phyloP scores from a whole-genome alignment of 371 early-diverging fungal species.

The Capillidium rhysosporum region DNA sequence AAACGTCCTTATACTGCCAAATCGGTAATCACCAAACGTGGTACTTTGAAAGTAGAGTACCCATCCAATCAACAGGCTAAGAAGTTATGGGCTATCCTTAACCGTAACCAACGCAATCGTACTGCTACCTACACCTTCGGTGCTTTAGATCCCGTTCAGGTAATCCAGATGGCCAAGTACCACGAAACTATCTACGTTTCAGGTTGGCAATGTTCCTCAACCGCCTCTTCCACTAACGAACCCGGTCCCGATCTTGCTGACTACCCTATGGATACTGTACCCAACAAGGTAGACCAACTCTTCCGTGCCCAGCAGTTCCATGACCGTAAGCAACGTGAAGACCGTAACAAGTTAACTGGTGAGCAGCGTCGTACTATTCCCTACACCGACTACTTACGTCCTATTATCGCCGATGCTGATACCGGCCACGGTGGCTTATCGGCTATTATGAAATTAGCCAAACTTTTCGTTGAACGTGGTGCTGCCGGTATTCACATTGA shows the following conservation, averaged over 20 bases:
- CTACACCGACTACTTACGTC: slow-evolving; percentile 77
- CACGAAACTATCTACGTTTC: slow-evolving; percentile 95
- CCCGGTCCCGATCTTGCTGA: slow-evolving; percentile 98
- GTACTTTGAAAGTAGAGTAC: slow-evolving; percentile 49
- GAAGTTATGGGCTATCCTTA: slow-evolving; percentile 77
- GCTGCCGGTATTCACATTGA: slow-evolving; percentile 86
- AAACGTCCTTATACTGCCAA: slow-evolving; percentile 86
- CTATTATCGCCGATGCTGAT: slow-evolving; percentile 96
- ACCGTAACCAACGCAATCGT: slow-evolving; percentile 48
- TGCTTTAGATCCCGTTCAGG: slow-evolving; percentile 83
- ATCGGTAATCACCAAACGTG: slow-evolving; percentile 77
- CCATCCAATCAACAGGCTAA: slow-evolving; percentile 76
- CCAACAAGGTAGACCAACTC: slow-evolving; percentile 96
- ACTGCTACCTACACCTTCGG: slow-evolving; percentile 89
- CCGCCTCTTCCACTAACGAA: slow-evolving; percentile 91
- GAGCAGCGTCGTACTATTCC: slow-evolving; percentile 49
- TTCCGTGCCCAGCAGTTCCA: slow-evolving; percentile 96
- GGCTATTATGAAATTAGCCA: slow-evolving; percentile 78
- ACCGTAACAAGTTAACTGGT: slow-evolving; percentile 44
- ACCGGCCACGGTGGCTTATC: slow-evolving; percentile 93
- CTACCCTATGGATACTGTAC: slow-evolving; percentile 97
- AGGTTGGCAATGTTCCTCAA: slow-evolving; percentile 96
- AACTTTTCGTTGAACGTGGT: slow-evolving; percentile 86
- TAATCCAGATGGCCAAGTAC: slow-evolving; percentile 93
- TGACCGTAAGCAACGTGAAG: slow-evolving; percentile 91